phyloP scores from a whole-genome alignment of 2,329 filamentous ascomycete species.

The Pseudogymnoascus sp. region DNA sequence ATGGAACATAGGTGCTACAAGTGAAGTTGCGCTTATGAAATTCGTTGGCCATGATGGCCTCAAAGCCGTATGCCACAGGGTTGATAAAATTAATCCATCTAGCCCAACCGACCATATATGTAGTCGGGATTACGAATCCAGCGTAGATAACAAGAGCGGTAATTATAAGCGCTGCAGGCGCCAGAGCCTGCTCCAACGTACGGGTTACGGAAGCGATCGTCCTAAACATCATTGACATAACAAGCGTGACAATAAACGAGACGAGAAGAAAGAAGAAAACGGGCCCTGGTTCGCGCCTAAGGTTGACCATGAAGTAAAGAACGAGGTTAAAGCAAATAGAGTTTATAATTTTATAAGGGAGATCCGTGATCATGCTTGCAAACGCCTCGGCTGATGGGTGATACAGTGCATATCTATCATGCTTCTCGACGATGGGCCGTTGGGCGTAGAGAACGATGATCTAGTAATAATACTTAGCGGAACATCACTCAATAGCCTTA shows the following conservation, averaged over 20 bases:
- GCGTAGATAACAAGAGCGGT: conserved; percentile 32
- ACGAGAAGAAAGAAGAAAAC: conserved; percentile 83
- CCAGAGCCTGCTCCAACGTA: conserved; percentile 60
- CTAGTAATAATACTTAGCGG: conserved; percentile 26
- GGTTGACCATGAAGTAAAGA: conserved; percentile 77
- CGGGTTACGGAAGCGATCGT: conserved; percentile 68
- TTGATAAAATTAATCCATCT: conserved; percentile 58
- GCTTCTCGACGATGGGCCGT: conserved; percentile 84
- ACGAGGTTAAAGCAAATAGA: conserved; percentile 67
- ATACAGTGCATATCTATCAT: conserved; percentile 75
- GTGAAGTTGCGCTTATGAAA: conserved; percentile 53
- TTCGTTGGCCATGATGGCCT: conserved; percentile 63
- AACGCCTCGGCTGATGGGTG: conserved; percentile 81
- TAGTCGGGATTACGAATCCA: conserved; percentile 56
- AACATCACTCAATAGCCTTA: conserved; percentile 30
- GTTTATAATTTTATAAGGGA: conserved; percentile 72
- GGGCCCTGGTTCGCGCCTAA: conserved; percentile 63
- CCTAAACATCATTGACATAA: conserved; percentile 80
- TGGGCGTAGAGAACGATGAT: conserved; percentile 78
- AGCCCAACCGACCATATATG: conserved; percentile 57
- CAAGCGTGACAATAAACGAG: conserved; percentile 62
- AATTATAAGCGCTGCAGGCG: conserved; percentile 47
- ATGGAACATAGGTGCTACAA: conserved; percentile 46
- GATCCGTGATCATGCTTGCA: conserved; percentile 73
- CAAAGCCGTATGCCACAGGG: conserved; percentile 63